A percentile compares a stretch with the other conserved stretches of the same genome.
phyloP scores from a whole-genome alignment of 139 green algal genomes.

The Chlamydomonas incerta region DNA sequence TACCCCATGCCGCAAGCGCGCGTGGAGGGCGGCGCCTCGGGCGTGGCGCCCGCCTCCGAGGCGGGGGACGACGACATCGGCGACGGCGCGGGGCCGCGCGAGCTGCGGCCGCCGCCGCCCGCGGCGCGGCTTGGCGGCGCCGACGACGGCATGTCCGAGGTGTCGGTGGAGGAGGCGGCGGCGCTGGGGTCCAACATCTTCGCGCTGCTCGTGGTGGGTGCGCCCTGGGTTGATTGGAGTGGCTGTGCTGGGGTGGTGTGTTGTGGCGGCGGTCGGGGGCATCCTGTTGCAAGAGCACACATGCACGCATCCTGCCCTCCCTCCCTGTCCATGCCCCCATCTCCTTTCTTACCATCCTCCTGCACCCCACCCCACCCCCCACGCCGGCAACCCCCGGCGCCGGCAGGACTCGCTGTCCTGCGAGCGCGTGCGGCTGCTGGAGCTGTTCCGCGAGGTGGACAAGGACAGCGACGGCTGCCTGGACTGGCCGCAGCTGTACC shows the following conservation, averaged over 20 bases:
- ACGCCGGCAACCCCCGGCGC: too few species aligned
- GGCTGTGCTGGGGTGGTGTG: too few species aligned
- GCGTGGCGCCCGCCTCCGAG: not conserved
- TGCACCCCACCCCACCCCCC: too few species aligned
- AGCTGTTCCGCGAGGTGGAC: constrained; percentile 60
- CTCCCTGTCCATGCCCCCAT: too few species aligned
- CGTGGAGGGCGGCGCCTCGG: constrained; percentile 8
- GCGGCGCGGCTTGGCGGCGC: not conserved
- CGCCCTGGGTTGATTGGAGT: too few species aligned
- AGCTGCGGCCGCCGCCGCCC: not conserved
- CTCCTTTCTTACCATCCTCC: too few species aligned
- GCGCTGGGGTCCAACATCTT: constrained; percentile 42
- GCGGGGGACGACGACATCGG: not conserved
- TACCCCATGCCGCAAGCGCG: constrained; percentile 48
- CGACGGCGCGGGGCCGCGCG: not conserved
- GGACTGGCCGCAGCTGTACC: constrained; percentile 46
- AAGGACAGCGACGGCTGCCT: constrained; percentile 41
- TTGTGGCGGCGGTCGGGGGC: too few species aligned
- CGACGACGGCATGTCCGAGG: not conserved
- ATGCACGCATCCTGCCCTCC: too few species aligned
- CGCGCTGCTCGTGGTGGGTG: constrained; percentile 29
- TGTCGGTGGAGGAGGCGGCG: constrained; percentile 42
- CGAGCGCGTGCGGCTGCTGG: constrained; percentile 52
- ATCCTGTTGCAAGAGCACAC: too few species aligned
- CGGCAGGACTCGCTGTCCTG: constrained; percentile 35